phyloP scores from a whole-genome alignment of 495 filamentous ascomycete genomes.

The Penicillium riverlandense region DNA sequence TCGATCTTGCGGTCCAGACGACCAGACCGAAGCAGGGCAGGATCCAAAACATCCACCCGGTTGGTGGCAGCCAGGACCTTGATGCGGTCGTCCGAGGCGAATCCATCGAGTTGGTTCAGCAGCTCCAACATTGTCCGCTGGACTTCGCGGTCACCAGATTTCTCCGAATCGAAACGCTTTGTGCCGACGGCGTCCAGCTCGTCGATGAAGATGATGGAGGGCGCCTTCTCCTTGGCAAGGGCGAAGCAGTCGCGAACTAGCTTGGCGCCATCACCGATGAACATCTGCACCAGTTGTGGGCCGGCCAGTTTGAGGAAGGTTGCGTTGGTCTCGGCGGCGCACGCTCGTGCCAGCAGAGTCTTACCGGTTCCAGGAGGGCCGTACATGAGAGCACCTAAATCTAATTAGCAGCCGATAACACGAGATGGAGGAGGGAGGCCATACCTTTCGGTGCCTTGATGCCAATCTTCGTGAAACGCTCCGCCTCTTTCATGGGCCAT shows the following conservation, averaged over 20 bases:
- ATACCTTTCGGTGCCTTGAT: slow-evolving; percentile 99
- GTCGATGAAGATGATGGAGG: slow-evolving; percentile 99
- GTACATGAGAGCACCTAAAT: slow-evolving; percentile 90
- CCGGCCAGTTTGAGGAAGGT: slow-evolving; percentile 99
- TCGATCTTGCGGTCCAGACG: slow-evolving; percentile 98
- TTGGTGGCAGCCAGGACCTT: slow-evolving; percentile 98
- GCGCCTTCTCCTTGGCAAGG: slow-evolving; percentile 95
- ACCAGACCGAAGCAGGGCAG: slow-evolving; percentile 85
- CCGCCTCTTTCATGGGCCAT: slow-evolving; percentile 99
- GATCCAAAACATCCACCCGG: slow-evolving; percentile 94
- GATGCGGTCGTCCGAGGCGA: slow-evolving; percentile 97
- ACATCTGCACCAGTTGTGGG: slow-evolving; percentile 99
- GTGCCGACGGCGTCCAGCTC: slow-evolving; percentile 96
- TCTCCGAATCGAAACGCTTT: slow-evolving; percentile 98
- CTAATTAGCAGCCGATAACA: not conserved
- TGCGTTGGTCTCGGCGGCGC: slow-evolving; percentile 94
- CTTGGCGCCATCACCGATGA: slow-evolving; percentile 98
- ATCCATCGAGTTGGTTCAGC: slow-evolving; percentile 97
- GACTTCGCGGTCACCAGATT: slow-evolving; percentile 95
- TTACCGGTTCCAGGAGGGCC: slow-evolving; percentile 95
- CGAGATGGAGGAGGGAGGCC: slow-evolving; percentile 2
- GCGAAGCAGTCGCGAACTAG: slow-evolving; percentile 96
- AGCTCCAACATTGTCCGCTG: slow-evolving; percentile 99
- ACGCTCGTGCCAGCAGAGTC: slow-evolving; percentile 93
- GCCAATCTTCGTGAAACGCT: slow-evolving; percentile 97